These are phyloP conservation scores for Chaetomidium leptoderma DNA, from an alignment of 495 filamentous ascomycete genomes.

Conservation along the genomic window DNA sequence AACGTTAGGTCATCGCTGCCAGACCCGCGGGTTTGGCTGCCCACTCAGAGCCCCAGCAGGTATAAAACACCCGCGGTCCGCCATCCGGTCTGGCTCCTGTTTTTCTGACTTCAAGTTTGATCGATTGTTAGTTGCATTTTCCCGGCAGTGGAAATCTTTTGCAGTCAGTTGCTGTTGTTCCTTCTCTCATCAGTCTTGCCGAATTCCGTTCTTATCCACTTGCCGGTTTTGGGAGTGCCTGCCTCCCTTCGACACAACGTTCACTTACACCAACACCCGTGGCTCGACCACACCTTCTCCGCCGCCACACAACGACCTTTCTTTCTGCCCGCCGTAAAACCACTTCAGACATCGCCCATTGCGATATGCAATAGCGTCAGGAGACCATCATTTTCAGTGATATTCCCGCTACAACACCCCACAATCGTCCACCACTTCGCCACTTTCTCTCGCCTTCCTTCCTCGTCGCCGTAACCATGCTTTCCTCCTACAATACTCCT, in stretches of 20 bases:
- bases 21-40: conserved; percentile 18
- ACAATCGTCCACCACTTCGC: neutral
- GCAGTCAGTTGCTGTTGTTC: neutral
- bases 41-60: conserved; percentile 16
- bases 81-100: conserved; percentile 17
- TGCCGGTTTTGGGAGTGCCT: neutral
- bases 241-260: neutral
- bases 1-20: conserved; percentile 34
- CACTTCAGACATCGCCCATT: neutral
- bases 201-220: neutral
- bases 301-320: neutral
- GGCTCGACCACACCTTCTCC: neutral
- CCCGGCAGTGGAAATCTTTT: too few relatives aligned
- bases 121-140: conserved; percentile 5
- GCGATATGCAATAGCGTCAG: conserved; percentile 19
- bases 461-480: conserved; percentile 28
- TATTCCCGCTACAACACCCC: neutral
- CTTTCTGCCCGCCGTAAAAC: neutral
- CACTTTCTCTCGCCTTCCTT: neutral
- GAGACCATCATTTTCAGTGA: neutral
- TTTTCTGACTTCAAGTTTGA: conserved; percentile 3
- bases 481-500: conserved; percentile 42
- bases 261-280: conserved; percentile 4
- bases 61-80: conserved; percentile 24
- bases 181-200: neutral